Evolutionary conservation across 148 eudicot genomes (phyloP).

Genomic region (Cornus florida): DNA sequence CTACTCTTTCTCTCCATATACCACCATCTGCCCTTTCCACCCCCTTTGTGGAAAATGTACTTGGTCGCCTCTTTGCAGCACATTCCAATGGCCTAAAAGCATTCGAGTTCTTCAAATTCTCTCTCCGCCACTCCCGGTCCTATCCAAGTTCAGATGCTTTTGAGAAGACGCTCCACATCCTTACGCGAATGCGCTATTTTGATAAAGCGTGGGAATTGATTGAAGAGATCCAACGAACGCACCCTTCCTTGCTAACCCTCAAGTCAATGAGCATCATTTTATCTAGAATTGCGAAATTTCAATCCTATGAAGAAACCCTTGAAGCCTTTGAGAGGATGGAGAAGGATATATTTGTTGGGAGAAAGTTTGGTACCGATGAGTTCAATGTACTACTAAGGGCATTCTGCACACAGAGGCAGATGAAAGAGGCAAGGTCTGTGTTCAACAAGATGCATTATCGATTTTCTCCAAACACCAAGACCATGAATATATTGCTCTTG

Average conservation of each 20-base stretch:
- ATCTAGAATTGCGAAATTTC: slow-evolving; percentile 68
- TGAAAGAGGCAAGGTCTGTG: slow-evolving; percentile 84
- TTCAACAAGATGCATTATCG: slow-evolving; percentile 60
- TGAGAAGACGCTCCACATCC: slow-evolving; percentile 84
- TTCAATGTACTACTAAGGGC: slow-evolving; percentile 77
- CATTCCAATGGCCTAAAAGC: slow-evolving; percentile 92
- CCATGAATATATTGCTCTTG: slow-evolving; percentile 88
- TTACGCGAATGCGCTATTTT: slow-evolving; percentile 82
- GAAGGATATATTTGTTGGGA: slow-evolving; percentile 47
- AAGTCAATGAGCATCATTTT: slow-evolving; percentile 86
- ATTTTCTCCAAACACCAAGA: slow-evolving; percentile 63
- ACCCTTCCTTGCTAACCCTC: slow-evolving; percentile 60
- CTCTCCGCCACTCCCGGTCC: slow-evolving; percentile 36
- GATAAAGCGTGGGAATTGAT: slow-evolving; percentile 82
- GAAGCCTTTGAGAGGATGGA: slow-evolving; percentile 86
- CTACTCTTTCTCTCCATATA: slow-evolving; percentile 48
- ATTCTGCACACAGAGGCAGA: slow-evolving; percentile 79
- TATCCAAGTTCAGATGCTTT: slow-evolving; percentile 68
- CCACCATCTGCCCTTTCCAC: slow-evolving; percentile 44
- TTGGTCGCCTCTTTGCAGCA: slow-evolving; percentile 67
- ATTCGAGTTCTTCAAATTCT: slow-evolving; percentile 67
- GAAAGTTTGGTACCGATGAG: slow-evolving; percentile 69
- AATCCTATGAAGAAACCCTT: slow-evolving; percentile 71
- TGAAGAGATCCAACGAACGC: slow-evolving; percentile 44
- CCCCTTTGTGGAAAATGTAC: slow-evolving; percentile 63